A percentile compares a stretch with the other conserved stretches of the same genome.
These are phyloP conservation scores for Fusarium nurragi DNA, from an alignment of 2,329 filamentous ascomycete genomes.

Conservation along the genomic window DNA sequence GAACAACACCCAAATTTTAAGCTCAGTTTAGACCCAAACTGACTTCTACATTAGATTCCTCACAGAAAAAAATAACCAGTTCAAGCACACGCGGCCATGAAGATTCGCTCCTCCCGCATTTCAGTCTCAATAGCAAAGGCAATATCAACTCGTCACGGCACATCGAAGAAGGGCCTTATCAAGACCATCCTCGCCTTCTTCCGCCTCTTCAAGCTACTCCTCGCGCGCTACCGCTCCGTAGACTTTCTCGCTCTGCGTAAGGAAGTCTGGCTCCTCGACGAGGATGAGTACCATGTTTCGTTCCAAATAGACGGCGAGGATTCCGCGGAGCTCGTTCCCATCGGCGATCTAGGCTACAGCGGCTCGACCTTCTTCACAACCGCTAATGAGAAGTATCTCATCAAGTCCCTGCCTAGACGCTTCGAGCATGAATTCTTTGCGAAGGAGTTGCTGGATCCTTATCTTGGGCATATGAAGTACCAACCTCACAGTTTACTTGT, in stretches of 20 bases:
- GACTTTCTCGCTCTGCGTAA: slow-evolving; percentile 46
- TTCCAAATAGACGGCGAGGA: slow-evolving; percentile 45
- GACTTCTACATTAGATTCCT: background rate
- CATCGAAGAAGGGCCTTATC: slow-evolving; percentile 41
- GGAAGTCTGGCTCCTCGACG: slow-evolving; percentile 48
- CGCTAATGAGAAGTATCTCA: slow-evolving; percentile 70
- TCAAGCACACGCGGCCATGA: slow-evolving; percentile 38
- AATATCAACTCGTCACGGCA: slow-evolving; percentile 51
- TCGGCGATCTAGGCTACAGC: slow-evolving; percentile 77
- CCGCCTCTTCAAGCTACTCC: slow-evolving; percentile 47
- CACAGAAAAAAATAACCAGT: background rate
- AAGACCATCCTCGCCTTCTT: slow-evolving; percentile 48
- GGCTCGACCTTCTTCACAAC: slow-evolving; percentile 81
- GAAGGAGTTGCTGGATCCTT: slow-evolving; percentile 71
- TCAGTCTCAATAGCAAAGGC: slow-evolving; percentile 68
- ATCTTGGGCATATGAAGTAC: slow-evolving; percentile 69
- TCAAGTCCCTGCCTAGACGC: slow-evolving; percentile 75
- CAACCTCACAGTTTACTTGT: slow-evolving; percentile 71
- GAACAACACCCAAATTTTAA: slow-evolving; percentile 3
- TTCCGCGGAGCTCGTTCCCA: slow-evolving; percentile 57
- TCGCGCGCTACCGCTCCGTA: slow-evolving; percentile 42
- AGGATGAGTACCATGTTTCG: slow-evolving; percentile 52
- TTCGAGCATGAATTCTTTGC: slow-evolving; percentile 78
- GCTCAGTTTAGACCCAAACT: background rate
- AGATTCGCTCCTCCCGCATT: slow-evolving; percentile 53